These are phyloP conservation scores for Rhododendron henanense DNA, from an alignment of 148 eudicot genomes.

Conservation along the genomic window DNA sequence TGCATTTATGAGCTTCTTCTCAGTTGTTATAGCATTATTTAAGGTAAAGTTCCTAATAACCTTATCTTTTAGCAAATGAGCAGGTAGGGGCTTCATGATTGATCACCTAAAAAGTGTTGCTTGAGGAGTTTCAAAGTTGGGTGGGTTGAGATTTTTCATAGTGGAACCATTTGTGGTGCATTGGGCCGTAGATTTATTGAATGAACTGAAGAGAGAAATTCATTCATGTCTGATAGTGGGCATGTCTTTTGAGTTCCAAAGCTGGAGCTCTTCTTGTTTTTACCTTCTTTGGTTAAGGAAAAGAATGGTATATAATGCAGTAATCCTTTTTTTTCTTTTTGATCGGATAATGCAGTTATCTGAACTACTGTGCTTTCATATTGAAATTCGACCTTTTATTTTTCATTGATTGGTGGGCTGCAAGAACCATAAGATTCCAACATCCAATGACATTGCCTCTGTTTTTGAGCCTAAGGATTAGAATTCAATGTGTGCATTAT, in stretches of 20 bases:
- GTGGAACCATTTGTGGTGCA: not conserved
- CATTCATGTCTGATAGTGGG: not conserved
- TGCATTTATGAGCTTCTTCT: slow-evolving; percentile 99
- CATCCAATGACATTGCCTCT: not conserved
- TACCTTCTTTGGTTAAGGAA: not conserved
- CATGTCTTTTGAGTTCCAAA: slow-evolving; percentile 2
- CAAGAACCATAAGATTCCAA: not conserved
- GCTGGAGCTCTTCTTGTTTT: not conserved
- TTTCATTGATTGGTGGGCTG: not conserved
- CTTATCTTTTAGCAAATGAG: not conserved
- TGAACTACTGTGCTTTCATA: not conserved
- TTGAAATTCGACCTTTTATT: not conserved
- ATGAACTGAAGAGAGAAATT: not conserved
- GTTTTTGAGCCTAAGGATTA: not conserved
- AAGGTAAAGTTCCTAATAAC: slow-evolving; percentile 52
- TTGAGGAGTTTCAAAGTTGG: not conserved
- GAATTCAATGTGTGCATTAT: not conserved
- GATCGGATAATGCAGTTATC: not conserved
- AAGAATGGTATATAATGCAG: not conserved
- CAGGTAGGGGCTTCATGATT: not conserved
- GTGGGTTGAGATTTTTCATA: not conserved
- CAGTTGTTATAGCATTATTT: slow-evolving; percentile 92
- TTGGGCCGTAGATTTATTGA: not conserved
- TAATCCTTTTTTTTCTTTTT: too few species aligned
- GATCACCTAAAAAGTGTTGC: not conserved